phyloP scores from a whole-genome alignment of 2,329 filamentous ascomycete genomes.

The Diaporthe sp. region DNA sequence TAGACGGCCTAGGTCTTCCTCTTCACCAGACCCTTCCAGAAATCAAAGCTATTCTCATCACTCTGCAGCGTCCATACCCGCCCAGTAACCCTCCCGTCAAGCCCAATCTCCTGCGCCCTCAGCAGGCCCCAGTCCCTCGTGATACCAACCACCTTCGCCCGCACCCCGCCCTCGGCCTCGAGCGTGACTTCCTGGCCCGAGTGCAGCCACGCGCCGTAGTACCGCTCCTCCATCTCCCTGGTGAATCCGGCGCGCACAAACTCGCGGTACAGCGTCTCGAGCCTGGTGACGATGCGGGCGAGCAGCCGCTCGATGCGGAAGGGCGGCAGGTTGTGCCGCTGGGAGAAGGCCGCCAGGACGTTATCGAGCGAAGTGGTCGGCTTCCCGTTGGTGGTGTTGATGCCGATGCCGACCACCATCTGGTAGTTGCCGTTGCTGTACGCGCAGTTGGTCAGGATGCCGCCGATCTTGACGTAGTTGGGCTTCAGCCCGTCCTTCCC shows the following conservation, averaged over 20 bases:
- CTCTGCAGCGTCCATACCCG: conserved; percentile 88
- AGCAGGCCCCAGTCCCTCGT: conserved; percentile 92
- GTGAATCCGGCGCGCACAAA: conserved; percentile 85
- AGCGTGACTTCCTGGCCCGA: conserved; percentile 78
- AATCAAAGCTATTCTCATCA: conserved; percentile 98
- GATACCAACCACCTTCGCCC: conserved; percentile 86
- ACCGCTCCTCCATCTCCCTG: conserved; percentile 76
- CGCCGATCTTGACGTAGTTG: conserved; percentile 88
- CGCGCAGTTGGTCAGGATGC: conserved; percentile 90
- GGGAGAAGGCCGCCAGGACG: conserved; percentile 64
- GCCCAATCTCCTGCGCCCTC: conserved; percentile 84
- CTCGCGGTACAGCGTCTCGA: conserved; percentile 81
- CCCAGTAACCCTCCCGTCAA: conserved; percentile 79
- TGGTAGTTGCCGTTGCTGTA: conserved; percentile 85
- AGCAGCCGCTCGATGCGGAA: conserved; percentile 85
- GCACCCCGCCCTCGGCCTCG: conserved; percentile 81
- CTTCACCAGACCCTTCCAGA: conserved; percentile 88
- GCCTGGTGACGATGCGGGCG: conserved; percentile 80
- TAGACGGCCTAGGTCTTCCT: conserved; percentile 76
- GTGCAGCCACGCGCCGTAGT: conserved; percentile 90
- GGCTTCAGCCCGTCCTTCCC: conserved; percentile 46
- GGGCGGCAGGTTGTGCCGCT: conserved; percentile 57
- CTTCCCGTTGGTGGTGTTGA: conserved; percentile 86
- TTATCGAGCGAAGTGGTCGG: conserved; percentile 90
- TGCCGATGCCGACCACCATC: conserved; percentile 85